Evolutionary conservation across 805 yeast species (phyloP).

Genomic region (Candida vaughaniae): DNA sequence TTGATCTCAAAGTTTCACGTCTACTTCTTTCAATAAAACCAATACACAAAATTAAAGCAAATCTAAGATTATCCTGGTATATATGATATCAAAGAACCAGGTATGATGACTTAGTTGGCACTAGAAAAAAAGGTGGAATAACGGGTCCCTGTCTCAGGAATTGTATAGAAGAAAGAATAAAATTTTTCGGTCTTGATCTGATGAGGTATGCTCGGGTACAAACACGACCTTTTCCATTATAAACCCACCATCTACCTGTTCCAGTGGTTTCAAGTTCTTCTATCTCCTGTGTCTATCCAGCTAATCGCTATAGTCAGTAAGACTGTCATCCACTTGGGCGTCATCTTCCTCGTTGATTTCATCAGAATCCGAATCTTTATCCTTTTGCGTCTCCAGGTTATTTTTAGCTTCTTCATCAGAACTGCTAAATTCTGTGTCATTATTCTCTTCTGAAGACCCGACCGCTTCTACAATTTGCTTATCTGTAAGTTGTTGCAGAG

Average conservation of each 20-base stretch:
- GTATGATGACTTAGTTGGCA: too few relatives aligned
- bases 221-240: constrained; percentile 6
- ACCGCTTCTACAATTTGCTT: constrained; percentile 12
- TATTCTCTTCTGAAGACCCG: constrained; percentile 1
- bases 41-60: too few relatives aligned
- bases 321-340: constrained; percentile 4
- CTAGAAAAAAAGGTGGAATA: too few relatives aligned
- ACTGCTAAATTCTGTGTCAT: not conserved
- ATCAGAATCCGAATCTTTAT: not conserved
- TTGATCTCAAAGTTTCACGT: too few relatives aligned
- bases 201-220: constrained; percentile 6
- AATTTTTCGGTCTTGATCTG: constrained; percentile 10
- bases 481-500: too few relatives aligned
- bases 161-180: constrained; percentile 6
- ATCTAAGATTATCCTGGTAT: too few relatives aligned
- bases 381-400: not conserved
- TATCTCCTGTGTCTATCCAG: constrained; percentile 2
- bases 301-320: constrained; percentile 8
- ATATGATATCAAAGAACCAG: too few relatives aligned
- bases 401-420: constrained; percentile 3
- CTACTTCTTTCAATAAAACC: too few relatives aligned
- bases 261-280: too few relatives aligned
- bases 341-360: not conserved
- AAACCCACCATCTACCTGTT: too few relatives aligned
- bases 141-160: too few relatives aligned